Percentiles rank a stretch among this genome's conserved stretches.
Conservation (phyloP, 257 asterid species). For the Gentiana straminea region DNA sequence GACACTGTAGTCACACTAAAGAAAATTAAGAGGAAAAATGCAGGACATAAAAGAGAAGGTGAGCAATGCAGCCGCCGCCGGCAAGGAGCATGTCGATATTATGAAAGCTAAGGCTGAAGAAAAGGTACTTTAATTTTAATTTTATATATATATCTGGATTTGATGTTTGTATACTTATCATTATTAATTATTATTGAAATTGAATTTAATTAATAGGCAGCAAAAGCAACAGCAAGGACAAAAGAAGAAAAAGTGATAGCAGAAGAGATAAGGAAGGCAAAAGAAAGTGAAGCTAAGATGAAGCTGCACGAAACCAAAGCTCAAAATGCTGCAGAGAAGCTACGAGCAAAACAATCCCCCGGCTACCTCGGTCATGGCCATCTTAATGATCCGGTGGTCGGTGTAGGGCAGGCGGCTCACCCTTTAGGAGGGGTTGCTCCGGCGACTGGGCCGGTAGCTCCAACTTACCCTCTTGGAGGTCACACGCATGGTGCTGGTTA, state of each 20-base stretch:
- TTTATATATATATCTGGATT: neutral
- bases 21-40: constrained; percentile 18
- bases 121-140: constrained; percentile 20
- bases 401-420: constrained; percentile 6
- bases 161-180: too few species aligned
- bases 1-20: neutral
- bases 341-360: constrained; percentile 10
- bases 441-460: constrained; percentile 20
- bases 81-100: constrained; percentile 53
- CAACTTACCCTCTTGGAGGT: constrained; percentile 31
- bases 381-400: neutral
- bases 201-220: constrained; percentile 20
- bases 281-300: constrained; percentile 2
- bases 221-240: constrained; percentile 31
- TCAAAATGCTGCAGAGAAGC: constrained; percentile 5
- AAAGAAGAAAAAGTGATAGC: constrained; percentile 43
- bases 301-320: constrained; percentile 1
- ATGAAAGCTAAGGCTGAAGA: constrained; percentile 60
- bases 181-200: too few species aligned
- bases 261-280: constrained; percentile 44
- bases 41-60: constrained; percentile 46
- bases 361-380: constrained; percentile 4
- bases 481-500: constrained; percentile 19
- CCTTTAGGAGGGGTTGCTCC: constrained; percentile 16
- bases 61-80: constrained; percentile 55